Evolutionary conservation across 2,329 filamentous ascomycete genomes (phyloP).

Genomic region (Cucurbitaria berberidis): DNA sequence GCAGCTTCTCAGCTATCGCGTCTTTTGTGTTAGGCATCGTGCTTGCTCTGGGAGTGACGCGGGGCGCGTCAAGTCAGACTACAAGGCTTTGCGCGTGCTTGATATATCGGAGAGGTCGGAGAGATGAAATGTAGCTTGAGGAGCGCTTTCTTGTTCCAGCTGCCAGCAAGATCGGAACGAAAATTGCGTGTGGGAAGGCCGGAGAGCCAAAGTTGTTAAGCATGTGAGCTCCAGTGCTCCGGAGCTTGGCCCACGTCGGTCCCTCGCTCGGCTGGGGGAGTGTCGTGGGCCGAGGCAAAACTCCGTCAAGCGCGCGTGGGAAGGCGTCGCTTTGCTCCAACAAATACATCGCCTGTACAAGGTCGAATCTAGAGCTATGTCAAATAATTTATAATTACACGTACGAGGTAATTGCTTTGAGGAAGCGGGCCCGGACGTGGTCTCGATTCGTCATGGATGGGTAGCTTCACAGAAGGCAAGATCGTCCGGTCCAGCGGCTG

Average conservation of each 20-base stretch:
- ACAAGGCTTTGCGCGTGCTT: constrained; percentile 10
- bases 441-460: neutral
- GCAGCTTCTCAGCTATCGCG: constrained; percentile 39
- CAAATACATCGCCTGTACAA: neutral
- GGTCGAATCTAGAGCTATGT: neutral
- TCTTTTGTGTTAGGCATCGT: constrained; percentile 35
- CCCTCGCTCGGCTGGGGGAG: constrained; percentile 28
- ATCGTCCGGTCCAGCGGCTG: constrained; percentile 2
- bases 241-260: constrained; percentile 34
- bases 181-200: constrained; percentile 15
- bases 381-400: neutral
- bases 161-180: constrained; percentile 1
- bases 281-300: constrained; percentile 30
- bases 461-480: neutral
- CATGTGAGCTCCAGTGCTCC: constrained; percentile 40
- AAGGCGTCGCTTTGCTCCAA: neutral
- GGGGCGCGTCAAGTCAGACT: constrained; percentile 6
- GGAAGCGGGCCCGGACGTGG: neutral
- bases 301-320: constrained; percentile 10
- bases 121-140: constrained; percentile 1
- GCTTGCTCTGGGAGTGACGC: constrained; percentile 4
- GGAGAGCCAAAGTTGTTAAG: constrained; percentile 22
- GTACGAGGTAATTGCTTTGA: neutral
- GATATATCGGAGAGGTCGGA: neutral
- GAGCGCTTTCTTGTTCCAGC: neutral